Conservation (phyloP, 495 filamentous ascomycete genomes). For the Aspergillus kassunensis region DNA sequence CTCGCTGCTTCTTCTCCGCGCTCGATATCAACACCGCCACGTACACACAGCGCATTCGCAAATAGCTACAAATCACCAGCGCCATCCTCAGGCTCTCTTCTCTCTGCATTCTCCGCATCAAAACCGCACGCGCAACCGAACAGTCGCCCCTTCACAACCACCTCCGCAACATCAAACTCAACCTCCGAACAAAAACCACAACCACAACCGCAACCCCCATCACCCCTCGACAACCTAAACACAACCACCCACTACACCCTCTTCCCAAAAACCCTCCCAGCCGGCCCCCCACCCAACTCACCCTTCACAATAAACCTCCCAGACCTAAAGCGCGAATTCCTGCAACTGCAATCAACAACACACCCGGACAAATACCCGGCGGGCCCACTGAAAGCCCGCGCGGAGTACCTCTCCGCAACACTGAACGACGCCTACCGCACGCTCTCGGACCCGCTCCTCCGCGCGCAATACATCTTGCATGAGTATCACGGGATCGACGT, state of each 20-base stretch:
- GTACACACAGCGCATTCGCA: too few relatives aligned
- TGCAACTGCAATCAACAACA: conserved; percentile 69
- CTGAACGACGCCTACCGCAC: conserved; percentile 91
- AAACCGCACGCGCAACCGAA: too few relatives aligned
- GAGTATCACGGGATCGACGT: conserved; percentile 68
- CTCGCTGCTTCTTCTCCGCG: neutral
- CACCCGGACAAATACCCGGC: conserved; percentile 77
- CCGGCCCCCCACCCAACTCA: conserved; percentile 72
- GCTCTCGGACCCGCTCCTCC: conserved; percentile 65
- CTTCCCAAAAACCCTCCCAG: conserved; percentile 78
- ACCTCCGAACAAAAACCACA: conserved; percentile 2
- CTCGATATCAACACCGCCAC: neutral
- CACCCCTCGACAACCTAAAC: conserved; percentile 30
- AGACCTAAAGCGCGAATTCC: conserved; percentile 75
- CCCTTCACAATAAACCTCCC: conserved; percentile 67
- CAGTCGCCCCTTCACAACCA: too few relatives aligned
- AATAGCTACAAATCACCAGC: too few relatives aligned
- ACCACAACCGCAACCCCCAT: conserved; percentile 1
- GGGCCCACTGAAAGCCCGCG: conserved; percentile 53
- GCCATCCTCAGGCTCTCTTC: neutral
- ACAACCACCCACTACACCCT: conserved; percentile 72
- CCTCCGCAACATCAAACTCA: too few relatives aligned
- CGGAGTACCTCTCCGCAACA: conserved; percentile 66
- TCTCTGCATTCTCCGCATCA: neutral
- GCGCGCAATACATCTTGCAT: conserved; percentile 80